Base-by-base conservation (phyloP, 805 yeast species). In the Metschnikowia continentalis region DNA sequence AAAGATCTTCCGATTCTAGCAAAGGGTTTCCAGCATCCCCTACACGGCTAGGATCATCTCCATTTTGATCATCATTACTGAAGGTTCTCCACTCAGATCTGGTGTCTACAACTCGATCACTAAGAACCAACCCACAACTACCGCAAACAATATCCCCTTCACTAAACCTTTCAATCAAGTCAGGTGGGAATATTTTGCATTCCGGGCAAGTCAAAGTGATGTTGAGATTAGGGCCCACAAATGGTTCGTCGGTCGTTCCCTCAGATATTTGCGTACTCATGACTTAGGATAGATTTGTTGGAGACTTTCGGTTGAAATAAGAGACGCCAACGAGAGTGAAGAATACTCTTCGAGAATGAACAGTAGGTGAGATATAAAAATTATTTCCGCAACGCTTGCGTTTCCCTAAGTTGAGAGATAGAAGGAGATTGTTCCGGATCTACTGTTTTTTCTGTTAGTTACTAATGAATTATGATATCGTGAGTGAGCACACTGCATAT, bases 131-230 rank as follows among this genome's bases (percentile, higher is more conserved):
- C 2, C 99, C 99, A 75, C 99, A 94, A 55, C 90, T 78, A 1
- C 96, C 98, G 74, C 99, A 92, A n/a, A 92, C 97, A 61, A 94
- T 90, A 69, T 92, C 99, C 39, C 99, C 99, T 67, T 92, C 98
- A 60, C 96, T 87, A 63, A 91, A 95, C 59, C 97, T 76, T 72
- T 92, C 99, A 23, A 91, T 88, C 56, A 92, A 77, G 63, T 92
- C 96, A 3, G 99, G 99, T 13, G 99, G 99, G 63, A 83, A 88
- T 33, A 88, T 91, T 65, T 90, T 87, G 72, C 99, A 92, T 65
- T 92, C 99, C 2, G 98, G 98, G 67, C 99, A 92, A 15, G 92
- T 84, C 55, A 92, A 76, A 13, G 89, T 88, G 58, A 92, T 90
- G 67, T 90, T 92, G 65, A 92, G 77, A 71, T 92, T 88, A 19